Evolutionary conservation across 805 yeast species (phyloP), one percentile per base, ranked within the genome.

Genomic region (Barnettozyma salicaria): DNA sequence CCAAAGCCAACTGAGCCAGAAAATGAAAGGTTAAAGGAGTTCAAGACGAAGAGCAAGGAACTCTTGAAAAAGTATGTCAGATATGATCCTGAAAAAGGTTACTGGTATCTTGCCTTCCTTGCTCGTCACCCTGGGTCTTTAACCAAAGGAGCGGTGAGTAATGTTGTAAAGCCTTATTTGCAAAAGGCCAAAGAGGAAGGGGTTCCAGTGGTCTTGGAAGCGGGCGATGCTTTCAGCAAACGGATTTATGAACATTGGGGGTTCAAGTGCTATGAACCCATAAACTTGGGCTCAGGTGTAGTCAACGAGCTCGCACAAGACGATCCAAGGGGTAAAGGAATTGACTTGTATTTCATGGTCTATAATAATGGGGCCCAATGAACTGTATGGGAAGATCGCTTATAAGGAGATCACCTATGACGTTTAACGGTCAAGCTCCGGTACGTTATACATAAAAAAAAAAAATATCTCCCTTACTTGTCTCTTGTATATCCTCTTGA

Each of bases 201-300:
- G 3, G 13, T 39, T 8, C 48, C 51, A 12, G 46, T 40, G n/a
- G 46, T 42, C 0, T 26, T 50, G 26, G 45, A 48, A 21, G 47
- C 52, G 25, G 42, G 46, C 13, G 45, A 33, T 32, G 42, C 36
- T 5, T 41, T 47, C 18, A 52, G 51, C 3, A 44, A 31, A 26
- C 39, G 37, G 9, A 39, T 50, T 9, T 48, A 47, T 24, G 36
- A 41, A 16, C 41, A 47, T 31, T 49, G 41, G 25, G 53, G 52
- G 7, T 48, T 47, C 37, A 40, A 39, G 22, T 35, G 40, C 7
- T 40, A 37, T 28, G 44, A 43, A 14, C 33, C 34, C 7, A 14
- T 45, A 9, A 28, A 25, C 9, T 21, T 45, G 8, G 50, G 50
- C 7, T 30, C 19, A 7, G 44, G 43, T 4, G 34, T 29, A 22